Evolutionary conservation across 2,329 filamentous ascomycete species (phyloP), one percentile per base, ranked within the genome.

Genomic region (Nothophaeocryptopus gaeumannii): DNA sequence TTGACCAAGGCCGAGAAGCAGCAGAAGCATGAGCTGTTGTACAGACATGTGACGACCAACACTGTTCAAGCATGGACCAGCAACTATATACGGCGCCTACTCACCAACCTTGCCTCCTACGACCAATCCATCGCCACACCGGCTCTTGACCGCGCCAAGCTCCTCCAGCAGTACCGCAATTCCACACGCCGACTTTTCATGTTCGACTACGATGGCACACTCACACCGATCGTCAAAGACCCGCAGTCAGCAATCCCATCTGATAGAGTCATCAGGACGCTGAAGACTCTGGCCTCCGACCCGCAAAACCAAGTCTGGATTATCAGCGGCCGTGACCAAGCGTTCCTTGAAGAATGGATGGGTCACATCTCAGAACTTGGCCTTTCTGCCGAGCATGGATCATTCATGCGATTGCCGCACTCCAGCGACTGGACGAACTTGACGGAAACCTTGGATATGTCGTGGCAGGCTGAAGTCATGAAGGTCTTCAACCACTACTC

Each of bases 201-300:
- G 88, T 96, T 97, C 67, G 93, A 99, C 72, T 99, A 99, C 64
- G 93, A 99, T 67, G 93, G 93, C 40, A 99, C 93, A 0, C 79
- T 99, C 47, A 97, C 93, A 3, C 89, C 91, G 0, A 97, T 99
- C 62, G 93, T 97, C 47, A 86, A 87, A 60, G 90, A 97, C 64
- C 93, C 93, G 1, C 85, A 86, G 58, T 85, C 89, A 5, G 93
- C 93, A 2, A 84, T 96, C 34, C 93, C 93, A 0, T 92, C 91
- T 0, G 85, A 90, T 60, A 83, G 85, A 15, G 82, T 96, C 15
- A 84, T 95, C 41, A 81, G 84, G 29, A 91, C 86, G 1, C 77
- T 99, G 51, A 89, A 86, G 67, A 79, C 81, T 9, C 78, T 99
- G 36, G 87, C 91, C 0, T 78, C 86, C 0, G 89, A 97, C 65